Evolutionary conservation across 768 basidiomycete genomes (phyloP).

Genomic region (Cystobasidium tubakii): DNA sequence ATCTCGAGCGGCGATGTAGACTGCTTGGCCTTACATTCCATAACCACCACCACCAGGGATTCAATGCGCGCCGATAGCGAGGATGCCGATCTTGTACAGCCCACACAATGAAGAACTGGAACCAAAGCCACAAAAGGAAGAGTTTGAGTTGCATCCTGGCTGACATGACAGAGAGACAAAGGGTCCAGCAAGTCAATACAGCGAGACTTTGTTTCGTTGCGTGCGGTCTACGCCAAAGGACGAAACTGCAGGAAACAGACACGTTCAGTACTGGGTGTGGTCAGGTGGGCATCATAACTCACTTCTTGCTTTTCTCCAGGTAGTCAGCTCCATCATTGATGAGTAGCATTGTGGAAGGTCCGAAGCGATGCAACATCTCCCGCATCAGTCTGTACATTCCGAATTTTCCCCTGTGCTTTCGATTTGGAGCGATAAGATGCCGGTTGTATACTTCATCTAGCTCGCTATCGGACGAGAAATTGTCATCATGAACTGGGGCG

Average conservation of each 20-base stretch:
- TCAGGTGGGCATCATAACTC: too few species aligned
- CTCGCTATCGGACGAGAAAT: not conserved
- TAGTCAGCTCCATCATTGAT: slow-evolving; percentile 19
- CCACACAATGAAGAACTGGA: slow-evolving; percentile 37
- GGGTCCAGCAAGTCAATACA: slow-evolving; percentile 6
- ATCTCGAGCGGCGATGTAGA: not conserved
- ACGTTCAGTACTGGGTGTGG: too few species aligned
- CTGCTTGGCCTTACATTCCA: slow-evolving; percentile 28
- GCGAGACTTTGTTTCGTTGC: slow-evolving; percentile 22
- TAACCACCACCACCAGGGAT: slow-evolving; percentile 32
- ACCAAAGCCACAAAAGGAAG: slow-evolving; percentile 22
- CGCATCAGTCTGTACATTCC: slow-evolving; percentile 29
- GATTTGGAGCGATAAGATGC: not conserved
- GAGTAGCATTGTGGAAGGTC: slow-evolving; percentile 4
- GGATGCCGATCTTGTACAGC: slow-evolving; percentile 36
- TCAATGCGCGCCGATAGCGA: slow-evolving; percentile 36
- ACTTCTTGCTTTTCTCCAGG: slow-evolving; percentile 31
- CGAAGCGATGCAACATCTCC: slow-evolving; percentile 28
- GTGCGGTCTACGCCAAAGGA: slow-evolving; percentile 23
- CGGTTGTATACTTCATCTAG: not conserved
- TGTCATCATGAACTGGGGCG: not conserved
- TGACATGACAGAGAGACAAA: slow-evolving; percentile 16
- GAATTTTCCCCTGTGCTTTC: slow-evolving; percentile 1
- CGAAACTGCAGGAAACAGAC: not conserved
- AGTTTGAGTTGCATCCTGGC: slow-evolving; percentile 25